Conservation (phyloP, 352 stramenopile species). For the Pythium biforme region DNA sequence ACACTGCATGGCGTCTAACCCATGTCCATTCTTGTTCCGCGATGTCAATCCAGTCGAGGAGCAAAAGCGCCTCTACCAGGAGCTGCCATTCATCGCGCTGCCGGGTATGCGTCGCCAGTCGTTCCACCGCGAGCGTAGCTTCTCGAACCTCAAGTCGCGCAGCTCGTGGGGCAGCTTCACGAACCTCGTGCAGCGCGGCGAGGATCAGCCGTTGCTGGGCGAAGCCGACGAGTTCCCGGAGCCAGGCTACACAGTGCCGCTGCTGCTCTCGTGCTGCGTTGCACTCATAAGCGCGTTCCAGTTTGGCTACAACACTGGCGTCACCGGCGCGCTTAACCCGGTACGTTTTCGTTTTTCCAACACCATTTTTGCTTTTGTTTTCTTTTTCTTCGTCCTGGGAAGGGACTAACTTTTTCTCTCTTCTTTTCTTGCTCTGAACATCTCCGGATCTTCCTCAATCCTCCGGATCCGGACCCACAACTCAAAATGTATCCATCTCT, state of each 20-base stretch:
- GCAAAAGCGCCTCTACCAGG: slow-evolving; percentile 45
- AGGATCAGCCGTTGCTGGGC: slow-evolving; percentile 60
- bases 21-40: not conserved
- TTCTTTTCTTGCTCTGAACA: slow-evolving; percentile 6
- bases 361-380: slow-evolving; percentile 12
- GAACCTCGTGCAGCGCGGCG: slow-evolving; percentile 46
- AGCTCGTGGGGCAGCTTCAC: slow-evolving; percentile 47
- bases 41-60: slow-evolving; percentile 42
- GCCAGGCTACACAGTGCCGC: slow-evolving; percentile 39
- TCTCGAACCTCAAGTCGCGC: slow-evolving; percentile 46
- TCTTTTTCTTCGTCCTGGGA: slow-evolving; percentile 3
- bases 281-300: slow-evolving; percentile 41
- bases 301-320: slow-evolving; percentile 48
- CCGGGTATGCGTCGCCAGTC: slow-evolving; percentile 45
- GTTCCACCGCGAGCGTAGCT: slow-evolving; percentile 46
- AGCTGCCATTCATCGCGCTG: slow-evolving; percentile 45
- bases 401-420: slow-evolving; percentile 12
- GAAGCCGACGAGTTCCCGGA: slow-evolving; percentile 35
- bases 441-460: no score
- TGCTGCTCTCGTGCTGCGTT: slow-evolving; percentile 44
- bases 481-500: slow-evolving; percentile 25
- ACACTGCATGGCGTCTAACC: slow-evolving; percentile 4
- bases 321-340: slow-evolving; percentile 38
- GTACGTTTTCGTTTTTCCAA: slow-evolving; percentile 22
- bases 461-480: no score